Base-by-base conservation (phyloP, 768 basidiomycete species). In the Xerocomus brunneocitrinus region DNA sequence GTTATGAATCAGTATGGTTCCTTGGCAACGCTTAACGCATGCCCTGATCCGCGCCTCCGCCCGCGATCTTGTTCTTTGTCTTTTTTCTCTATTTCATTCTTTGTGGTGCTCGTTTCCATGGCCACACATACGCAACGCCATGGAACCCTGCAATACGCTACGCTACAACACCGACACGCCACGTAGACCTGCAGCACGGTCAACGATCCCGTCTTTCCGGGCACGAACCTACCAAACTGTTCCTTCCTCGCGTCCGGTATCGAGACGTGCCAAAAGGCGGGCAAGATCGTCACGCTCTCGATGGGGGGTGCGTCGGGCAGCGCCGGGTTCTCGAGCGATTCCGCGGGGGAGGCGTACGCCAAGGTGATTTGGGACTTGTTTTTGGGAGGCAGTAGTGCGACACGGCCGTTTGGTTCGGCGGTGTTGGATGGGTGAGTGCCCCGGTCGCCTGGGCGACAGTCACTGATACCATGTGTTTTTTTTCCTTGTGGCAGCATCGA, bases 371-470 rank as follows among this genome's bases (percentile, higher is more conserved):
- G 88, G 88, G 48, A 68, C 47, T 54, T 85, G 46, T 88, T 89
- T 67, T 71, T 89, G 28, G 87, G 86, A 8, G 85, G 85, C 16
- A 73, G 72, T 1, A 81, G 79, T 53, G 64, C 65, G 27, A 85
- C 80, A 14, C 77, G 87, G 54, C 88, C 87, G 0, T 90, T 90
- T 59, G 88, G 88, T 25, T 67, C 58, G 54, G 88, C 86, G 3
- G 76, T 88, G 47, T 73, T 90, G 25, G 87, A 89, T 59, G 88
- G 88, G 86, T 87, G 40, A 14, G 65, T 47, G 6, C 14, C 24
- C 30, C 27, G 42, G 42, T 44, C 42, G 42, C 30, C 42, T 9
- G 14, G 42, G 42, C 8, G 28, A 44, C 42, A 9, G 6, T 28
- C 16, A 3, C 42, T 28, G 6, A 50, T 47, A 3, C 22, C 46